A percentile compares a stretch with the other conserved stretches of the same genome.
phyloP scores from a whole-genome alignment of 202 grass and related monocot genomes.

The Brachypodium distachyon region DNA sequence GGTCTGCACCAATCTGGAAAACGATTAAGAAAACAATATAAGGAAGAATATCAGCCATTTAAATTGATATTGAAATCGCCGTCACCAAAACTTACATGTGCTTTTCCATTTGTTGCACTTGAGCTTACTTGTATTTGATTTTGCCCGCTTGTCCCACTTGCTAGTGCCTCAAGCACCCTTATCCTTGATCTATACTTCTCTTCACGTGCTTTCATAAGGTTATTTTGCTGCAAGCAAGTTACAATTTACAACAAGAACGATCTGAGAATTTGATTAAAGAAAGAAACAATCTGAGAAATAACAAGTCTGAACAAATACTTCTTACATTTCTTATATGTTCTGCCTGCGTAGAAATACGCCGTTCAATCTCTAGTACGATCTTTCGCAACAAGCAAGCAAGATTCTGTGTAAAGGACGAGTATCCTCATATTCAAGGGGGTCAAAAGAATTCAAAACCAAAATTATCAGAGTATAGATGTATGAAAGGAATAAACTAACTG shows the following conservation, averaged over 20 bases:
- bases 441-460: constrained; percentile 1
- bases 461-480: constrained; percentile 14
- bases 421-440: constrained; percentile 13
- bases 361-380: constrained; percentile 80
- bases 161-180: constrained; percentile 75
- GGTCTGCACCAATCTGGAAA: constrained; percentile 31
- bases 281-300: no score
- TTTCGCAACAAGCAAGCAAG: constrained; percentile 73
- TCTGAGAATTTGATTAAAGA: no score
- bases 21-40: not conserved
- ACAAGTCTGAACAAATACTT: not conserved
- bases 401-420: constrained; percentile 32
- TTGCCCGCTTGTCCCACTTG: constrained; percentile 43
- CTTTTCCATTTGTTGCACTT: constrained; percentile 27
- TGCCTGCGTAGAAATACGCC: constrained; percentile 78
- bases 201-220: constrained; percentile 84
- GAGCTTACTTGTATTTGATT: constrained; percentile 33
- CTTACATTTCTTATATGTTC: constrained; percentile 96
- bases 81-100: constrained; percentile 13
- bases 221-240: constrained; percentile 69
- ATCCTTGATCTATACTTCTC: constrained; percentile 94
- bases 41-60: not conserved
- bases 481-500: constrained; percentile 64
- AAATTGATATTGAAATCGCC: constrained; percentile 7
- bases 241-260: constrained; percentile 19